These are phyloP conservation scores for Leucogyrophana mollusca DNA, from an alignment of 768 basidiomycete species.

Conservation along the genomic window DNA sequence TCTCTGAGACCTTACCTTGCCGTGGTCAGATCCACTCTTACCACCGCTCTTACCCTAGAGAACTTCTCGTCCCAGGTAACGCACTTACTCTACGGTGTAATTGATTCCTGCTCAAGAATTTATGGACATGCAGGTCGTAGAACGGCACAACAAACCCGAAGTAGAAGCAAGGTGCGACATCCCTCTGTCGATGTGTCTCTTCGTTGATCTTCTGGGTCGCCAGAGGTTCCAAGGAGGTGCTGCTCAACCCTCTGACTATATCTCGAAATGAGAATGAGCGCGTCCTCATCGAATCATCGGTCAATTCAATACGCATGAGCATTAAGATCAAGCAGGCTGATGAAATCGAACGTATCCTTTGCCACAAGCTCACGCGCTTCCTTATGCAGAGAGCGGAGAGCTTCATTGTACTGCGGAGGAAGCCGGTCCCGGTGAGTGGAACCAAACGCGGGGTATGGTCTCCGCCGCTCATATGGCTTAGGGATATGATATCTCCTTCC, in stretches of 20 bases:
- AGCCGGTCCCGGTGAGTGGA: conserved; percentile 76
- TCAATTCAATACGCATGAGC: conserved; percentile 95
- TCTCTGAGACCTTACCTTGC: conserved; percentile 93
- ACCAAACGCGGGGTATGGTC: no score
- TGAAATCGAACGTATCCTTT: conserved; percentile 95
- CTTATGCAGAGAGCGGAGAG: conserved; percentile 99
- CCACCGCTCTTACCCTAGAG: conserved; percentile 96
- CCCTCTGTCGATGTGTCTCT: not conserved
- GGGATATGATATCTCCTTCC: conserved; percentile 99
- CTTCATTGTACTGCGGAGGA: conserved; percentile 93
- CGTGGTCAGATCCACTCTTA: conserved; percentile 92
- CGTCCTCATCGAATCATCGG: conserved; percentile 94
- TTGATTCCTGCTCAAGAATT: conserved; percentile 9
- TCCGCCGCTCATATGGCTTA: conserved; percentile 38
- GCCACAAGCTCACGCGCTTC: conserved; percentile 98
- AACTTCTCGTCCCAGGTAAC: conserved; percentile 95
- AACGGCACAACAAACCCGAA: conserved; percentile 96
- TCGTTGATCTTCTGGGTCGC: conserved; percentile 6
- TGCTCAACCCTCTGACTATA: conserved; percentile 91
- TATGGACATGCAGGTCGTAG: conserved; percentile 69
- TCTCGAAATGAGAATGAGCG: conserved; percentile 97
- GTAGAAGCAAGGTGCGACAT: conserved; percentile 76
- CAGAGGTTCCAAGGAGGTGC: conserved; percentile 90
- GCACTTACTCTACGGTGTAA: no score
- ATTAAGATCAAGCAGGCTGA: conserved; percentile 99